Evolutionary conservation across 2,329 filamentous ascomycete genomes (phyloP).

Genomic region (Pseudogymnoascus sp.): DNA sequence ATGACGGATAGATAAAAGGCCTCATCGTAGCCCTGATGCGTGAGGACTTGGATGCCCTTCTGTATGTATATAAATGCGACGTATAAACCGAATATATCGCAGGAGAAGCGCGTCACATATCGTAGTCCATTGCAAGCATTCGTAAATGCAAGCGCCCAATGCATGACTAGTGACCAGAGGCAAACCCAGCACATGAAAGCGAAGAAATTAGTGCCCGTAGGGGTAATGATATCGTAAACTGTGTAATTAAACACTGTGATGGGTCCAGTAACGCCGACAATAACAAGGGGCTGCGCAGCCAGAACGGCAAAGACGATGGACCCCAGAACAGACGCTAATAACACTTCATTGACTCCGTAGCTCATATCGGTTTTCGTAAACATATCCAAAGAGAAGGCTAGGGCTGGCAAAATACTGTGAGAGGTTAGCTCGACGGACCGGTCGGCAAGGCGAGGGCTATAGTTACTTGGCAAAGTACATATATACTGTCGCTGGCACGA

Average conservation of each 20-base stretch:
- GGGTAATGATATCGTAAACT: slow-evolving; percentile 78
- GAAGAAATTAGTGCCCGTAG: slow-evolving; percentile 71
- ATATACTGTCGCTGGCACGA: slow-evolving; percentile 79
- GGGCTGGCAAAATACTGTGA: slow-evolving; percentile 69
- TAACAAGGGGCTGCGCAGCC: slow-evolving; percentile 77
- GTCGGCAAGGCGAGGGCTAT: slow-evolving; percentile 8
- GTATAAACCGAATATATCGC: slow-evolving; percentile 91
- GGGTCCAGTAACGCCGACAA: slow-evolving; percentile 83
- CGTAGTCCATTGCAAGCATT: slow-evolving; percentile 84
- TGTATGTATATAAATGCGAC: slow-evolving; percentile 88
- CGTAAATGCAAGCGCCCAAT: slow-evolving; percentile 74
- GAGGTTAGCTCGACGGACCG: slow-evolving; percentile 12
- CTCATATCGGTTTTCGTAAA: slow-evolving; percentile 78
- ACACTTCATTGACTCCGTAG: slow-evolving; percentile 84
- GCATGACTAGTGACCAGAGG: slow-evolving; percentile 77
- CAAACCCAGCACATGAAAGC: slow-evolving; percentile 91
- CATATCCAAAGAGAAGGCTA: slow-evolving; percentile 90
- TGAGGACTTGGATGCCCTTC: slow-evolving; percentile 81
- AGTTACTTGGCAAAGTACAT: slow-evolving; percentile 91
- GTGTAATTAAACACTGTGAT: slow-evolving; percentile 95
- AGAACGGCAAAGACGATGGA: slow-evolving; percentile 73
- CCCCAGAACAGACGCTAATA: slow-evolving; percentile 77
- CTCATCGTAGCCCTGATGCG: slow-evolving; percentile 57
- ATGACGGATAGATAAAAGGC: slow-evolving; percentile 72
- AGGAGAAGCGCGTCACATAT: slow-evolving; percentile 85